phyloP scores from a whole-genome alignment of 305 asterid species.

The Fraxinus ornus region DNA sequence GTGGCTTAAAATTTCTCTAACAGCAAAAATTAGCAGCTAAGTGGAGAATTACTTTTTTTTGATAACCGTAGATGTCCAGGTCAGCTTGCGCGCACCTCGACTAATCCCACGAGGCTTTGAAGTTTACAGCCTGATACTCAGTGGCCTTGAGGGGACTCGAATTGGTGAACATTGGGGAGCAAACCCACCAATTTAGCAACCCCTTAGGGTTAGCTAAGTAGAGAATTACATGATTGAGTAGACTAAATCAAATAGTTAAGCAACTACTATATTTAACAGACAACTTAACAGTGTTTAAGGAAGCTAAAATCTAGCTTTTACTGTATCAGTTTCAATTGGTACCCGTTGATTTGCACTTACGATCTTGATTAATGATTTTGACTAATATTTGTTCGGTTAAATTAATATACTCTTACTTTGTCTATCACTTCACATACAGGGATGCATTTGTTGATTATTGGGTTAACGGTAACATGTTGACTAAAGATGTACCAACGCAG shows the following conservation, averaged over 20 bases:
- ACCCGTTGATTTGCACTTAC: conserved; percentile 10
- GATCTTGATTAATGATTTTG: conserved; percentile 17
- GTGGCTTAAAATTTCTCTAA: neutral
- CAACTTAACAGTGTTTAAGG: neutral
- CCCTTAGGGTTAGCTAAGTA: no score
- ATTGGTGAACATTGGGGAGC: no score
- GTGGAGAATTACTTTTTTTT: neutral
- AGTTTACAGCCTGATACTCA: no score
- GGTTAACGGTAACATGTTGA: conserved; percentile 78
- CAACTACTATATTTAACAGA: neutral
- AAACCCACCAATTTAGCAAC: no score
- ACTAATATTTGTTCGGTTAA: conserved; percentile 14
- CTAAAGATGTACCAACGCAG: conserved; percentile 74
- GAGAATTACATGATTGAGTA: neutral
- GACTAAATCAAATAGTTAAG: neutral
- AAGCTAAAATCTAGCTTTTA: conserved; percentile 3
- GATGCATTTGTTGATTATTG: conserved; percentile 90
- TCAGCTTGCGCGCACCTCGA: no score
- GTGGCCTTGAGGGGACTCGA: no score
- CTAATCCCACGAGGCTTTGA: no score
- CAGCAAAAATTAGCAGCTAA: neutral
- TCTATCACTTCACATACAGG: conserved; percentile 43
- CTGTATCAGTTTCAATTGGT: neutral
- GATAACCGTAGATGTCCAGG: no score
- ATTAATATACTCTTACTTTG: conserved; percentile 22